Percentiles rank a stretch among this genome's conserved stretches.
phyloP scores from a whole-genome alignment of 148 eudicot genomes.

The Camellia japonica region DNA sequence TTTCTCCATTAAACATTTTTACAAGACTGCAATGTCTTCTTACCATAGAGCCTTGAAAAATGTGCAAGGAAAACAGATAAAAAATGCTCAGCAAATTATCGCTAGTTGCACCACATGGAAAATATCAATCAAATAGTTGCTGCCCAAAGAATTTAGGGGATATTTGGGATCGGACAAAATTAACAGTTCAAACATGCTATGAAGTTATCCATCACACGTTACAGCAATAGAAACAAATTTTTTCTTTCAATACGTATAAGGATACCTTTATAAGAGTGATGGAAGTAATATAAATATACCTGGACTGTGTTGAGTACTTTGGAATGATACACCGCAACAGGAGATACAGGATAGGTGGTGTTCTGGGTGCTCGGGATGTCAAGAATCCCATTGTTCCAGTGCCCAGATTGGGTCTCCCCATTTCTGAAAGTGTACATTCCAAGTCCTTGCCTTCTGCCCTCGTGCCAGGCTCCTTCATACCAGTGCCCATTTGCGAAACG shows the following conservation, averaged over 20 bases:
- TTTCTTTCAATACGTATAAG: neutral
- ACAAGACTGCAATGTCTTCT: too few relatives aligned
- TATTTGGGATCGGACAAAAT: too few relatives aligned
- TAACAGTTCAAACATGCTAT: too few relatives aligned
- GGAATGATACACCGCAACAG: slow-evolving; percentile 89
- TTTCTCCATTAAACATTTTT: too few relatives aligned
- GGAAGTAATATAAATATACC: slow-evolving; percentile 33
- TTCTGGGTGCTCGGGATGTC: slow-evolving; percentile 88
- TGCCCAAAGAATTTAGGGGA: neutral
- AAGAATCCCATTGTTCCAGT: slow-evolving; percentile 89
- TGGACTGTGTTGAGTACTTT: slow-evolving; percentile 88
- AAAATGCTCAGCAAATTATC: neutral
- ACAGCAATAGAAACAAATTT: too few relatives aligned
- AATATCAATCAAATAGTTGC: neutral
- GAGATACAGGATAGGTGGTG: slow-evolving; percentile 58
- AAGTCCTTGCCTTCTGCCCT: slow-evolving; percentile 94
- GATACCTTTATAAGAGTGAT: neutral
- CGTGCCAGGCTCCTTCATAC: slow-evolving; percentile 98
- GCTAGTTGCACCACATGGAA: neutral
- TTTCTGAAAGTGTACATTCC: slow-evolving; percentile 91
- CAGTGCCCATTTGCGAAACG: slow-evolving; percentile 80
- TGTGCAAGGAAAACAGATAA: too few relatives aligned
- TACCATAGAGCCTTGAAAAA: too few relatives aligned
- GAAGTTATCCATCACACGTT: too few relatives aligned
- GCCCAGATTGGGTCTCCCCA: slow-evolving; percentile 91